Evolutionary conservation across 306 rosid genomes (phyloP).

Genomic region (Echinosophora koreensis): DNA sequence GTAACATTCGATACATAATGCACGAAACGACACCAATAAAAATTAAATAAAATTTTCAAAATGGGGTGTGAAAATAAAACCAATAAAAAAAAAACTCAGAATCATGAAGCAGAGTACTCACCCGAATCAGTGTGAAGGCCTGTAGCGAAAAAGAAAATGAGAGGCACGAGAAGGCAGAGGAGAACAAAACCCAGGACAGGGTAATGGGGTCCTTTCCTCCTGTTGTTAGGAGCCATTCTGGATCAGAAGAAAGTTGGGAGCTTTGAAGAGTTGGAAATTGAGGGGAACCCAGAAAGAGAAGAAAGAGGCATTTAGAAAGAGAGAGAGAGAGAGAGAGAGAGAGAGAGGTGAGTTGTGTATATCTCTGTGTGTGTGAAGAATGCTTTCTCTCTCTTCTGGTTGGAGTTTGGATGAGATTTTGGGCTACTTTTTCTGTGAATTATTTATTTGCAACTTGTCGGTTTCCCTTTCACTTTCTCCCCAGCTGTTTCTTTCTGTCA

Average conservation of each 20-base stretch:
- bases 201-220: conserved; percentile 68
- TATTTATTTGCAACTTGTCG: background rate
- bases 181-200: conserved; percentile 62
- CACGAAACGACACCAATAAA: background rate
- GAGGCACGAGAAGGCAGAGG: conserved; percentile 66
- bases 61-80: background rate
- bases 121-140: conserved; percentile 59
- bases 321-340: background rate
- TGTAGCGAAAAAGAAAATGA: conserved; percentile 72
- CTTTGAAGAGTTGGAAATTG: background rate
- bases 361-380: background rate
- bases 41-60: background rate
- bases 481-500: conserved; percentile 26
- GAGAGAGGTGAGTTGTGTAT: background rate
- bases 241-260: conserved; percentile 35
- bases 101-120: conserved; percentile 28
- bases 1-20: background rate
- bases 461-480: background rate
- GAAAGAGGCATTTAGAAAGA: conserved; percentile 38
- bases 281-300: conserved; percentile 28
- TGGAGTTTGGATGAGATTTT: background rate
- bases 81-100: background rate
- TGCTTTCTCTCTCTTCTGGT: background rate
- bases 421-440: background rate
- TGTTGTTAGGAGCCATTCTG: conserved; percentile 70